Base-by-base conservation (phyloP, 164 flowering plant species). In the Kalanchoe fedtschenkoi region DNA sequence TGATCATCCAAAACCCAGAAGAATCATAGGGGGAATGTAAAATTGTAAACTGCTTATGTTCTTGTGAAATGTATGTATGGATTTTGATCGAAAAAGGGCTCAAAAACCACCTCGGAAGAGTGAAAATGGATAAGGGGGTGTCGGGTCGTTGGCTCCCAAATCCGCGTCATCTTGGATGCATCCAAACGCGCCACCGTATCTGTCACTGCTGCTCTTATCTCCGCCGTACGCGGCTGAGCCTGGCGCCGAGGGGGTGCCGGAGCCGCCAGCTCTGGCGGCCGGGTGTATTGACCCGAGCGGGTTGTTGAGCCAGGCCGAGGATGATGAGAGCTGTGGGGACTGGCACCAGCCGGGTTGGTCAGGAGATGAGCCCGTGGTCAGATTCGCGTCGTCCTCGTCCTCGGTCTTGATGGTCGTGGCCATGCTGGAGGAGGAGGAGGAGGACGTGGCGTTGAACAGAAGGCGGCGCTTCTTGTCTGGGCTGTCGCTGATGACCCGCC, bases 201-300 rank as follows among this genome's bases (percentile, higher is more conserved):
- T 5, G 24, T 13, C 55, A 51, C 17, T 51, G 26, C 56, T 51
- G 26, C 56, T 51, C 32, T 17, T 26, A 51, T 47, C 56, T 26
- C 33, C 56, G 6, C 7, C 17, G 5, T 5, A 13, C 13, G 13
- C 17, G 15, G 28, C 29, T 11, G n/a, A 22, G 21, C 14, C 56
- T 17, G 15, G 2, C 13, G 32, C 24, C 28, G 30, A 21, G 0
- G 13, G 3, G 29, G 4, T 47, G 29, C 55, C 24, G 9, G 30
- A 47, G 13, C 55, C 28, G 2, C 15, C 28, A 3, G 56, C 30
- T 51, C 56, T 51, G 17, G 56, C 56, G 0, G 56, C 56, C 2
- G 56, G 56, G 26, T 51, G 56, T 26, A 51, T 51, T 10, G 56
- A 51, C 26, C 56, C 56, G 15, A 51, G 56, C 32, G 56, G 56